These are phyloP conservation scores for Cryptomeria japonica DNA, from an alignment of 75 land plant species.

Conservation along the genomic window DNA sequence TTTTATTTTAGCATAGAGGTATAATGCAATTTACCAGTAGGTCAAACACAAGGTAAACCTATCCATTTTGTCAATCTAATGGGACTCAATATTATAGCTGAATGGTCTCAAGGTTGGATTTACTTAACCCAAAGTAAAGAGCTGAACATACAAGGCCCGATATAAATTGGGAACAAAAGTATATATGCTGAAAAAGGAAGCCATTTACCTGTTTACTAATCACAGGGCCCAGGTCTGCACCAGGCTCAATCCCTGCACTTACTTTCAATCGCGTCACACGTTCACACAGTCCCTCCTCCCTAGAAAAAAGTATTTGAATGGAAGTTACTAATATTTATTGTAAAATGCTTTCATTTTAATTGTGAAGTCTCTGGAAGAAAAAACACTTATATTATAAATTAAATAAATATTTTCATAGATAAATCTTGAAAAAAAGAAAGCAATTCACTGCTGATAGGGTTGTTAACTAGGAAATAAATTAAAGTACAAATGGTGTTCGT, in stretches of 20 bases:
- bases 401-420: not conserved
- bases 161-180: not conserved
- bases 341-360: not conserved
- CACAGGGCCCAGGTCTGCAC: slow-evolving; percentile 90
- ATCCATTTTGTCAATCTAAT: not conserved
- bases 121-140: not conserved
- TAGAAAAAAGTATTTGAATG: slow-evolving; percentile 4
- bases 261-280: slow-evolving; percentile 72
- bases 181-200: not conserved
- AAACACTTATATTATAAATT: not conserved
- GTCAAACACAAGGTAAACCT: not conserved
- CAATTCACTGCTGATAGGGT: too few relatives aligned
- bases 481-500: too few relatives aligned
- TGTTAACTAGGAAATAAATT: too few relatives aligned
- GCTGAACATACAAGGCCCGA: not conserved
- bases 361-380: not conserved
- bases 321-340: not conserved
- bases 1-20: not conserved
- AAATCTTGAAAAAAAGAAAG: too few relatives aligned
- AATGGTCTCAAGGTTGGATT: not conserved
- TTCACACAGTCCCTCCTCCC: slow-evolving; percentile 71
- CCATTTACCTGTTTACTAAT: slow-evolving; percentile 83
- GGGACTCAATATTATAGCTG: not conserved
- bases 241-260: slow-evolving; percentile 81
- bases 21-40: not conserved